These are phyloP conservation scores for Saxophila tyrrhenica DNA, from an alignment of 495 filamentous ascomycete species.

Conservation along the genomic window DNA sequence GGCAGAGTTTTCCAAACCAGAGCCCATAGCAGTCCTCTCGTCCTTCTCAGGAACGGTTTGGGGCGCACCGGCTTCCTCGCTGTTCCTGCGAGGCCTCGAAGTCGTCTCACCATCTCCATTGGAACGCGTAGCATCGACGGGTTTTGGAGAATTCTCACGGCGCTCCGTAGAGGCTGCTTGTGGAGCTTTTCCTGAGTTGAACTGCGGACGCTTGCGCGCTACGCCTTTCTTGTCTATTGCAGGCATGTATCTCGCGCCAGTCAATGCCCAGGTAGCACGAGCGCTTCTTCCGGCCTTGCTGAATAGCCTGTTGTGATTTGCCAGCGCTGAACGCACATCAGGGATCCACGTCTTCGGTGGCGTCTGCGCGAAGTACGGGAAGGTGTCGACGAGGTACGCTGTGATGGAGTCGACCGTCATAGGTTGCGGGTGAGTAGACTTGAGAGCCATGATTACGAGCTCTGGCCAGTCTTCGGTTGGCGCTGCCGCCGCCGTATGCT, in stretches of 20 bases:
- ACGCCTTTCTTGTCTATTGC: too few relatives aligned
- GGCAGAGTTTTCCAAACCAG: too few relatives aligned
- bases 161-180: too few relatives aligned
- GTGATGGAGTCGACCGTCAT: not conserved
- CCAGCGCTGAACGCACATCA: not conserved
- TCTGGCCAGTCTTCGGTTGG: slow-evolving; percentile 5
- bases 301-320: not conserved
- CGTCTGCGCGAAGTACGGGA: not conserved
- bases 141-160: too few relatives aligned
- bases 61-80: too few relatives aligned
- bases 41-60: too few relatives aligned
- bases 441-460: slow-evolving; percentile 6
- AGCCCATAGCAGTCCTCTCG: too few relatives aligned
- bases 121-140: too few relatives aligned
- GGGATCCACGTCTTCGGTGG: slow-evolving; percentile 1
- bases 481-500: not conserved
- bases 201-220: not conserved
- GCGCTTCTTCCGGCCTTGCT: not conserved
- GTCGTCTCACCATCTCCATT: too few relatives aligned
- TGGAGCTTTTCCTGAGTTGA: too few relatives aligned
- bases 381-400: slow-evolving; percentile 1
- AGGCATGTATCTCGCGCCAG: not conserved
- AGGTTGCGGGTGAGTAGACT: not conserved
- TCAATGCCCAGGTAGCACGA: not conserved
- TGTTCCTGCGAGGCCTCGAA: too few relatives aligned